phyloP scores from a whole-genome alignment of 169 alveolate genomes.

The Plasmodium yoelii region DNA sequence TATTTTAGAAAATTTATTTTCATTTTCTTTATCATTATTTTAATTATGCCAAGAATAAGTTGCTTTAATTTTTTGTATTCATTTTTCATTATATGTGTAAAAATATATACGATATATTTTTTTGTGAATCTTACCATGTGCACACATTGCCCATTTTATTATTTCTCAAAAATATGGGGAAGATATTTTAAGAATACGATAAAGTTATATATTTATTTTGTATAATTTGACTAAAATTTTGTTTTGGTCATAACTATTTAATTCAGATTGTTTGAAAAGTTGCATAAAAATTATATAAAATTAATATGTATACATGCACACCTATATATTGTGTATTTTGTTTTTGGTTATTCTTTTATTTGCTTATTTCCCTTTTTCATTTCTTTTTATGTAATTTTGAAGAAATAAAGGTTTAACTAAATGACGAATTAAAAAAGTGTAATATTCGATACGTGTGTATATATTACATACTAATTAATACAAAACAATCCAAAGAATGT shows the following conservation, averaged over 20 bases:
- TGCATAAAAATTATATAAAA: not conserved
- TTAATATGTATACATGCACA: not conserved
- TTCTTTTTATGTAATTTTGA: not conserved
- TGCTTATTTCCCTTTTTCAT: not conserved
- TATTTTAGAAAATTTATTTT: too few species aligned
- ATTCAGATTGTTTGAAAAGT: too few species aligned
- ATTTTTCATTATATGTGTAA: not conserved
- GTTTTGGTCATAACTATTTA: not conserved
- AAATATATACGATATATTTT: not conserved
- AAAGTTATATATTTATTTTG: not conserved
- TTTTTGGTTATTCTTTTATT: constrained; percentile 1
- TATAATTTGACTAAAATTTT: not conserved
- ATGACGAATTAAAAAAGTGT: too few species aligned
- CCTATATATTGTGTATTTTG: not conserved
- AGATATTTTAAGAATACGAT: not conserved
- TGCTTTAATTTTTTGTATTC: not conserved
- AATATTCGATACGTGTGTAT: too few species aligned
- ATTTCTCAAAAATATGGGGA: not conserved
- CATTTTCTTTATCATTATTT: too few species aligned
- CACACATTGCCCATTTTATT: constrained; percentile 73
- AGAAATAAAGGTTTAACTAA: constrained; percentile 1
- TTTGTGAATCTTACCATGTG: constrained; percentile 64
- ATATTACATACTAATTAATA: too few species aligned
- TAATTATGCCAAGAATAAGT: too few species aligned
- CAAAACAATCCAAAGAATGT: too few species aligned